These are phyloP conservation scores for Trichosphaerium sp. DNA, from an alignment of 78 protist species.

Conservation along the genomic window DNA sequence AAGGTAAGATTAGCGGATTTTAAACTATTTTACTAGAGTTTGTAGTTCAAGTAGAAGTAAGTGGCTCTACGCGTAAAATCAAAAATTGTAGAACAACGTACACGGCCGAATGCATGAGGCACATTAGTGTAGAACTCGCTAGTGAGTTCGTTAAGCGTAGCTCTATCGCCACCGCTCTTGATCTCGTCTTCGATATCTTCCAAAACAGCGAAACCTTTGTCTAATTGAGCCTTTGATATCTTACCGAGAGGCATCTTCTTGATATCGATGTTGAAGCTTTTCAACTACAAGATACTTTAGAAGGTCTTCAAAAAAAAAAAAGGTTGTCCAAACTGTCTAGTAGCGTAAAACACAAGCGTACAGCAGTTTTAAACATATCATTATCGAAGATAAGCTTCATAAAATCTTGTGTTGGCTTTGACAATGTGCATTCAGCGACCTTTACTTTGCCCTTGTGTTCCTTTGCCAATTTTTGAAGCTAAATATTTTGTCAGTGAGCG, in stretches of 20 bases:
- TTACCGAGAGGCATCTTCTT: slow-evolving; percentile 10
- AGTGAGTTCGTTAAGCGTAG: neutral
- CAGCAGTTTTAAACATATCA: slow-evolving; percentile 1
- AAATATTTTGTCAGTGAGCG: neutral
- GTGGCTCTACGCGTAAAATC: too few species aligned
- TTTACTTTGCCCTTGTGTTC: neutral
- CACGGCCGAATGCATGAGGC: slow-evolving; percentile 20
- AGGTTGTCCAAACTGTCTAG: neutral
- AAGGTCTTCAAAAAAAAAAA: neutral
- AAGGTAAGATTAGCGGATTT: too few species aligned
- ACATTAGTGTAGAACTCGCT: slow-evolving; percentile 12
- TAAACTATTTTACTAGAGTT: neutral
- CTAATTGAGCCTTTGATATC: neutral
- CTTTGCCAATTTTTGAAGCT: too few species aligned
- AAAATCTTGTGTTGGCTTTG: neutral
- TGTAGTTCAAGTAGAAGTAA: neutral
- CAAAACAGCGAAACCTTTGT: neutral
- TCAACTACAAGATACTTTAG: neutral
- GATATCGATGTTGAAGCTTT: neutral
- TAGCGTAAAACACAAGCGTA: too few species aligned
- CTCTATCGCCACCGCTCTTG: too few species aligned
- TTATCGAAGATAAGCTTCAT: neutral
- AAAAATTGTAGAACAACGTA: too few species aligned
- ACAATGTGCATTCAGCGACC: neutral
- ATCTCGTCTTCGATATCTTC: neutral